Conservation (phyloP, 306 rosid genomes). For the Prunus armeniaca region DNA sequence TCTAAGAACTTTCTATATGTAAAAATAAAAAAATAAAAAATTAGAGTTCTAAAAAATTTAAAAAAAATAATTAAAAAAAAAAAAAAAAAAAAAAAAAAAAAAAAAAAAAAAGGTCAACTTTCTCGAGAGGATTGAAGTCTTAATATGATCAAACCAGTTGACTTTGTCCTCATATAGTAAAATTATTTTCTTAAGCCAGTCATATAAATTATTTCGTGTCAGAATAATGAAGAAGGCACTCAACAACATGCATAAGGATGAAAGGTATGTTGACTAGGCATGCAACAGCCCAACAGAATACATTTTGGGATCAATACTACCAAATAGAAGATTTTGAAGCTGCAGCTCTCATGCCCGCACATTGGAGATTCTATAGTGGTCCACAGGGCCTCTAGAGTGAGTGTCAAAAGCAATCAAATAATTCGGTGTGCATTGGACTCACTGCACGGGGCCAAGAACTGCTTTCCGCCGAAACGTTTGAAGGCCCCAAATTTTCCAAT, state of each 20-base stretch:
- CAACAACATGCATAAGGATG: background rate
- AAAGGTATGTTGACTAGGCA: constrained; percentile 3
- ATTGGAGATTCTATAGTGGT: constrained; percentile 9
- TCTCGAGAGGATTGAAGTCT: no score
- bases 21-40: no score
- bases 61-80: no score
- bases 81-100: background rate
- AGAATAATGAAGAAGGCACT: background rate
- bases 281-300: background rate
- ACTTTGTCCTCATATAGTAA: background rate
- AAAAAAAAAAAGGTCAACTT: background rate
- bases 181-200: background rate
- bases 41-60: no score
- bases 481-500: constrained; percentile 1
- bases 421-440: constrained; percentile 20
- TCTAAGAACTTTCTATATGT: background rate
- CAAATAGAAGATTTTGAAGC: constrained; percentile 28
- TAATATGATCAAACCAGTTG: background rate
- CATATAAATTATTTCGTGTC: background rate
- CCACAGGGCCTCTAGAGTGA: background rate
- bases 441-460: constrained; percentile 14
- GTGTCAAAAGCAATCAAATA: constrained; percentile 9
- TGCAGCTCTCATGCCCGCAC: constrained; percentile 23
- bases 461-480: constrained; percentile 37
- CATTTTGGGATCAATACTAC: background rate